Percentiles rank a stretch among this genome's conserved stretches.
Evolutionary conservation across 2,329 filamentous ascomycete genomes (phyloP).

Genomic region (Calonectria montana): DNA sequence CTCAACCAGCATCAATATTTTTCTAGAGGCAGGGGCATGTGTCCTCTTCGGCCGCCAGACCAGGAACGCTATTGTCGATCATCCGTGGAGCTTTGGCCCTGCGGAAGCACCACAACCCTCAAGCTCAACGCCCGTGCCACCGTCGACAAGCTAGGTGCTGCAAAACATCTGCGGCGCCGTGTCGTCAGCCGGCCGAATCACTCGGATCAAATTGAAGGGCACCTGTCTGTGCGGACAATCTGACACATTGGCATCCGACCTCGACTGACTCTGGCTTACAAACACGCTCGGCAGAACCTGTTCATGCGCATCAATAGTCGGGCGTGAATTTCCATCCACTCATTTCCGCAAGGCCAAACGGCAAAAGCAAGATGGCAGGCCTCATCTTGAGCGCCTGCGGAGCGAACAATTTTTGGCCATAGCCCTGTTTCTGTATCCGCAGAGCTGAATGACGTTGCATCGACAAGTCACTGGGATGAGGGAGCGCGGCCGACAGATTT

Average conservation of each 20-base stretch:
- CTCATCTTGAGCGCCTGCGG: slow-evolving; percentile 39
- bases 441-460: slow-evolving; percentile 41
- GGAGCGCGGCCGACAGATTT: slow-evolving; percentile 37
- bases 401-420: slow-evolving; percentile 21
- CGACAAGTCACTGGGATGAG: slow-evolving; percentile 27
- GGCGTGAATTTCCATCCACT: slow-evolving; percentile 13
- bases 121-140: slow-evolving; percentile 29
- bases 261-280: not conserved
- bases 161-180: slow-evolving; percentile 2
- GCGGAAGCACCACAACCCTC: slow-evolving; percentile 8
- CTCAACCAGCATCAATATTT: slow-evolving; percentile 7
- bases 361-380: slow-evolving; percentile 37
- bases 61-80: slow-evolving; percentile 43
- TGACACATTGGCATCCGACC: not conserved
- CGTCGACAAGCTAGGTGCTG: slow-evolving; percentile 1
- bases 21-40: not conserved
- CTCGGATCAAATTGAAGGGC: not conserved
- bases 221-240: not conserved
- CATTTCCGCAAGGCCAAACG: slow-evolving; percentile 21
- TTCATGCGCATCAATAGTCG: slow-evolving; percentile 27
- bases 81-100: slow-evolving; percentile 38
- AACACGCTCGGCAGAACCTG: not conserved
- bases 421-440: slow-evolving; percentile 33
- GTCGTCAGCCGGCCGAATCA: not conserved
- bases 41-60: slow-evolving; percentile 6